Conservation (phyloP, 225 moss, liverwort and hornwort species). For the Asterella californica region DNA sequence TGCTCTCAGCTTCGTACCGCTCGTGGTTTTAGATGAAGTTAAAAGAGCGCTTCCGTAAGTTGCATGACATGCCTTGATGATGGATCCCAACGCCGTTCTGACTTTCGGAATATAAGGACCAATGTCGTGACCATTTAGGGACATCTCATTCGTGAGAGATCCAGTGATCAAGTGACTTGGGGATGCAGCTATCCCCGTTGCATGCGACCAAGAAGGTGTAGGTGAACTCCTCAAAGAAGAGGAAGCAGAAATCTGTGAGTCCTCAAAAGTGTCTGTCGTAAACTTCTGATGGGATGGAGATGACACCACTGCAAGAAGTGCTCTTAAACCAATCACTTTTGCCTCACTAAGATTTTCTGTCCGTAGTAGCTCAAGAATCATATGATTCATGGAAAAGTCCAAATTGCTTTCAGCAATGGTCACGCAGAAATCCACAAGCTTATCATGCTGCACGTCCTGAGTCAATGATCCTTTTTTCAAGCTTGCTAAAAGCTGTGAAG, state of each 20-base stretch:
- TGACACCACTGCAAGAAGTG: conserved; percentile 95
- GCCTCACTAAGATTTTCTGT: conserved; percentile 94
- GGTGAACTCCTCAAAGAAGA: conserved; percentile 83
- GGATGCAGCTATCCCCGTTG: conserved; percentile 57
- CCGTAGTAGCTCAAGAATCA: conserved; percentile 92
- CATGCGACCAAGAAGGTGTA: conserved; percentile 78
- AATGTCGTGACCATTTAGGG: conserved; percentile 78
- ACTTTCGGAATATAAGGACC: conserved; percentile 96
- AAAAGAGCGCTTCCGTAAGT: conserved; percentile 73
- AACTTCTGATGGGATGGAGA: conserved; percentile 82
- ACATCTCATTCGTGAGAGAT: conserved; percentile 60
- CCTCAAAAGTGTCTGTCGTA: conserved; percentile 81
- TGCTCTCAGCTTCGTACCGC: conserved; percentile 44
- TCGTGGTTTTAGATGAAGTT: conserved; percentile 76
- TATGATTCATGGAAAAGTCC: conserved; percentile 98
- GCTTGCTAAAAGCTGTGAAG: conserved; percentile 79
- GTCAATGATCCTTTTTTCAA: conserved; percentile 96
- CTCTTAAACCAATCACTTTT: conserved; percentile 96
- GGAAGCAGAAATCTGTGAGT: conserved; percentile 69
- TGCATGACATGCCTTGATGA: conserved; percentile 92
- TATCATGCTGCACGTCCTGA: conserved; percentile 97
- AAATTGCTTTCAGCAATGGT: conserved; percentile 95
- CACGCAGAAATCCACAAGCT: conserved; percentile 96
- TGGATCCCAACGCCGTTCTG: conserved; percentile 86
- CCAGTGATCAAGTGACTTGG: conserved; percentile 66